Percentiles rank a stretch among this genome's conserved stretches.
Conservation (phyloP, 805 yeast species). For the Nakazawaea ernobii region DNA sequence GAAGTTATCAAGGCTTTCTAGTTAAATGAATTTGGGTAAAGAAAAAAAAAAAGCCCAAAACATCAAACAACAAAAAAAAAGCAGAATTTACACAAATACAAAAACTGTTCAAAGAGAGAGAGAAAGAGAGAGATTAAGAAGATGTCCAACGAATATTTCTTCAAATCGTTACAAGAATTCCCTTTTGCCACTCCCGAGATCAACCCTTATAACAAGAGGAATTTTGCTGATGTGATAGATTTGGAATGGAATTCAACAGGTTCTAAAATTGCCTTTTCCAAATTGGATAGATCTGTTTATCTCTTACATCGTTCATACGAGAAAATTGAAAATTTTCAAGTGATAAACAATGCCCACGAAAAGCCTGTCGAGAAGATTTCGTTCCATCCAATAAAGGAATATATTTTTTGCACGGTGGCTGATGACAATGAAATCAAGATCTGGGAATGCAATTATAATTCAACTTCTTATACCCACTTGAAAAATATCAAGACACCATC, state of each 20-base stretch:
- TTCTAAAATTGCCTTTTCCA: slow-evolving; percentile 33
- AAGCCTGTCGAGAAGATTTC: slow-evolving; percentile 34
- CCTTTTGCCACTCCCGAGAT: background rate
- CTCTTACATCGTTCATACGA: slow-evolving; percentile 18
- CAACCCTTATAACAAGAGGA: background rate
- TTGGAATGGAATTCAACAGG: slow-evolving; percentile 37
- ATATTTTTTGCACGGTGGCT: slow-evolving; percentile 39
- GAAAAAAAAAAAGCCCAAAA: background rate
- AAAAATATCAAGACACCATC: background rate
- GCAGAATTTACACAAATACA: background rate
- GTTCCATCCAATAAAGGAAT: slow-evolving; percentile 40
- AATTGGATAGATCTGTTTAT: slow-evolving; percentile 37
- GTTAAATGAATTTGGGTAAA: background rate
- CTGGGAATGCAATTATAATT: slow-evolving; percentile 32
- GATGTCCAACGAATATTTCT: slow-evolving; percentile 2
- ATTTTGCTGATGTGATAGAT: slow-evolving; percentile 28
- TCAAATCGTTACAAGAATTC: slow-evolving; percentile 3
- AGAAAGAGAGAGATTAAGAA: background rate
- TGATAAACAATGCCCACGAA: slow-evolving; percentile 34
- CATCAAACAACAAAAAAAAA: background rate
- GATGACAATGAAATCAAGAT: slow-evolving; percentile 35
- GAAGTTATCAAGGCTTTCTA: background rate
- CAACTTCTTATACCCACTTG: slow-evolving; percentile 19
- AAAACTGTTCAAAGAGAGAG: background rate
- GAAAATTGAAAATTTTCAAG: slow-evolving; percentile 27